Percentiles rank a stretch among this genome's conserved stretches.
Evolutionary conservation across 768 basidiomycete genomes (phyloP).

Genomic region (Tulasnella sp.): DNA sequence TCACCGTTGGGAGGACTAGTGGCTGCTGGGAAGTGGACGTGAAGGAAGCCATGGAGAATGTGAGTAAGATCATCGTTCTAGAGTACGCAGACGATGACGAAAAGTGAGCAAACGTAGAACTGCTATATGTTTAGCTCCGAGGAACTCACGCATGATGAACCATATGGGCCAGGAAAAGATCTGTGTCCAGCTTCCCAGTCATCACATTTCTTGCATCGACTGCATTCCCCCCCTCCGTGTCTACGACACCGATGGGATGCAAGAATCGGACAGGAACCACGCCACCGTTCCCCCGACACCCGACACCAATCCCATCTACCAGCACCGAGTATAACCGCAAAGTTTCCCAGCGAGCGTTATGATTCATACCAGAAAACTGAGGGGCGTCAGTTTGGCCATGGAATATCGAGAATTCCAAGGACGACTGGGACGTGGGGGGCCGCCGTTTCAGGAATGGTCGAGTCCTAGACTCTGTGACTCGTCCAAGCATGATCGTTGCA

Average conservation of each 20-base stretch:
- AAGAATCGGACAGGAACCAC: not conserved
- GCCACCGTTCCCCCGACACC: not conserved
- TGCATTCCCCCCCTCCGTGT: not conserved
- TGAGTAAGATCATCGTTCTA: slow-evolving; percentile 5
- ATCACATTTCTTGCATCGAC: not conserved
- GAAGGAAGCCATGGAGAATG: slow-evolving; percentile 5
- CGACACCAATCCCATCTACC: not conserved
- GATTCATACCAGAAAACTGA: not conserved
- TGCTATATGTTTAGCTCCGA: not conserved
- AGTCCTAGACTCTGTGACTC: not conserved
- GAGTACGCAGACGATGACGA: not conserved
- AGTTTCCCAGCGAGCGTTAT: slow-evolving; percentile 1
- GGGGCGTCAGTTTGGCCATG: not conserved
- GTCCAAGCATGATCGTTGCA: slow-evolving; percentile 4
- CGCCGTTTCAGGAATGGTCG: not conserved
- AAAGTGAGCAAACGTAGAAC: not conserved
- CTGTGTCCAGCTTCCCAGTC: slow-evolving; percentile 6
- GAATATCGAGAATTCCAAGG: not conserved
- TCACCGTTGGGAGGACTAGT: not conserved
- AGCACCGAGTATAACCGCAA: not conserved
- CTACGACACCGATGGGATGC: slow-evolving; percentile 8
- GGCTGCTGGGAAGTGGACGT: not conserved
- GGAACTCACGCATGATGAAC: slow-evolving; percentile 10
- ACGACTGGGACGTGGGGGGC: not conserved
- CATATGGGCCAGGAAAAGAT: slow-evolving; percentile 11